Evolutionary conservation across 2,329 filamentous ascomycete species (phyloP), one percentile per base, ranked within the genome.

Genomic region (Aspergillus sp.): DNA sequence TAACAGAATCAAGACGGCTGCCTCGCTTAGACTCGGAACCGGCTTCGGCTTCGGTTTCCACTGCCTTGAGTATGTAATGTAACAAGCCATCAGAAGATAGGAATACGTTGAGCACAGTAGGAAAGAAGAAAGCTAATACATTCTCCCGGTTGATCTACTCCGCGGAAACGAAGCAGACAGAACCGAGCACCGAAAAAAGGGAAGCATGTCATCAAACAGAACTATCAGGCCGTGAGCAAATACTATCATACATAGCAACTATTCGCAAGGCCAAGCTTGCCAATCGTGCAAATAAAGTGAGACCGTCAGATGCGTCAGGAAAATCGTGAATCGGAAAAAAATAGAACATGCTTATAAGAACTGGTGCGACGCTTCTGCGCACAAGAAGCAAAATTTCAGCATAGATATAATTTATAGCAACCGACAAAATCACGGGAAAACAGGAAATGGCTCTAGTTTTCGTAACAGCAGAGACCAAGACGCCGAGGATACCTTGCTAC

Each of bases 391-490:
- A 47, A 47, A 24, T 12, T 5, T 22, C 45, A 20, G 24, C 20
- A 47, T 47, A 22, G 12, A 47, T 20, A 24, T 47, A 47, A 24
- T 42, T 42, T 9, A 42, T 7, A n/a, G 16, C 36, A 42, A 42
- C 16, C 1, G 14, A 42, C 32, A 46, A 46, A 46, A 46, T 1
- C 6, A n/a, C 14, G n/a, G 12, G 39, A 6, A 51, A 57, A 47
- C 9, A 55, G 46, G 10, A 39, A 18, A 16, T 49, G 54, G 52
- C 52, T 64, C 58, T 61, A 57, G 57, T 57, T 57, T 62, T 49
- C n/a, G 49, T 39, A 29, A 55, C 50, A 56, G 52, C 26, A 55
- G 32, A 60, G 39, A 56, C 31, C 53, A 32, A 52, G 59, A 62
- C 58, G 56, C 63, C 59, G 29, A 32, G 49, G 46, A 32, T 49